phyloP scores from a whole-genome alignment of 176 grass and related monocot genomes.

The Raddia distichophylla region DNA sequence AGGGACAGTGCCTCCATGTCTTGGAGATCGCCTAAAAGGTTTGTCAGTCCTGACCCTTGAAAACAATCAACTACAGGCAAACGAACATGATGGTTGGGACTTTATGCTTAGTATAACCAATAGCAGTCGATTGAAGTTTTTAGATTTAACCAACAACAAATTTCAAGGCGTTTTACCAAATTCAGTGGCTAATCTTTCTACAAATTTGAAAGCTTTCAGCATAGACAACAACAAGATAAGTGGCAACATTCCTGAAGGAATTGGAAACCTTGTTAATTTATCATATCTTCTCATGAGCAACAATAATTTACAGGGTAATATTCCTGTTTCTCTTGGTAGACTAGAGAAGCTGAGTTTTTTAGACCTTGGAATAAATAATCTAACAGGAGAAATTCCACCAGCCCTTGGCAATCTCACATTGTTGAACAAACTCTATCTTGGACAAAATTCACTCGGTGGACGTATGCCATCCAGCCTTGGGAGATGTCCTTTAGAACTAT shows the following conservation, averaged over 20 bases:
- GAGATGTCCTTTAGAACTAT: conserved; percentile 14
- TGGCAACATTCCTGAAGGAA: conserved; percentile 33
- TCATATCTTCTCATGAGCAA: not conserved
- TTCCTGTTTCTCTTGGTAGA: conserved; percentile 29
- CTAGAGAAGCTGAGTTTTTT: not conserved
- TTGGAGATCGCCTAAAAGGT: not conserved
- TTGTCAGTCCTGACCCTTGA: not conserved
- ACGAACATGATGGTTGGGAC: not conserved
- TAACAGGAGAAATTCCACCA: conserved; percentile 18
- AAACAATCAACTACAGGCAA: not conserved
- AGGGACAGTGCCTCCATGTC: conserved; percentile 30
- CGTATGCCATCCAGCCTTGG: conserved; percentile 7
- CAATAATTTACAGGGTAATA: conserved; percentile 27
- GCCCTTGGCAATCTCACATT: conserved; percentile 21
- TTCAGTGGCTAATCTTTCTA: conserved; percentile 41
- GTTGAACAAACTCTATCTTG: conserved; percentile 11
- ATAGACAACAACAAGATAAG: conserved; percentile 1
- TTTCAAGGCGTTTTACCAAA: conserved; percentile 4
- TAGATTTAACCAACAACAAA: conserved; percentile 20
- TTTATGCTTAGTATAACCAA: conserved; percentile 25
- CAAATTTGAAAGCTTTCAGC: not conserved
- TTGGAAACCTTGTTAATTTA: conserved; percentile 29
- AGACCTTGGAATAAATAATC: not conserved
- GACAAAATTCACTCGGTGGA: conserved; percentile 17
- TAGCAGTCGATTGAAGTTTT: not conserved